phyloP scores from a whole-genome alignment of 345 rosid genomes.

The Hibiscus trionum region DNA sequence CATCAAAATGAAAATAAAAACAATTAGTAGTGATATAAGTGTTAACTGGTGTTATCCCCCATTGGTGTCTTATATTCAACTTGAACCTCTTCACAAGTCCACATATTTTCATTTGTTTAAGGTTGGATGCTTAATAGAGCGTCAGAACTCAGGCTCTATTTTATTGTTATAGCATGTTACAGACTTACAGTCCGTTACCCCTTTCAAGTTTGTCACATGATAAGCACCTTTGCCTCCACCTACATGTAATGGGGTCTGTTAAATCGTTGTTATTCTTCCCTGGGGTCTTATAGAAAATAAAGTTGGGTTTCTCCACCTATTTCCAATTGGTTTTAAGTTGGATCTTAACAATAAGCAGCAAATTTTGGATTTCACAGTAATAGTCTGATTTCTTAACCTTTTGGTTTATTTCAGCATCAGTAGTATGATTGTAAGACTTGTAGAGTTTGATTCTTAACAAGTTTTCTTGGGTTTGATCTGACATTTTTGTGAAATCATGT shows the following conservation, averaged over 20 bases:
- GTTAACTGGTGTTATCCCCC: not conserved
- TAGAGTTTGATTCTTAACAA: not conserved
- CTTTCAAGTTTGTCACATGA: not conserved
- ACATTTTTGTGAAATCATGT: not conserved
- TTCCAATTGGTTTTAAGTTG: not conserved
- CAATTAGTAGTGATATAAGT: not conserved
- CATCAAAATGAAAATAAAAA: not conserved
- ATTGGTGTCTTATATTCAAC: not conserved
- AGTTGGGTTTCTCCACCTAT: not conserved
- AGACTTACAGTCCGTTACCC: not conserved
- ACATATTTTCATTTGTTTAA: not conserved
- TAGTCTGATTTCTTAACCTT: not conserved
- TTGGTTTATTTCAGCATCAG: not conserved
- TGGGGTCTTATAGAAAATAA: not conserved
- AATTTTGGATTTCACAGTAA: not conserved
- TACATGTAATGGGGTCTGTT: not conserved
- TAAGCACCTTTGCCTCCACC: not conserved
- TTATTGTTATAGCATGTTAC: not conserved
- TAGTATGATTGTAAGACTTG: not conserved
- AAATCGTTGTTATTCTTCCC: not conserved
- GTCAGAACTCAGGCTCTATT: not conserved
- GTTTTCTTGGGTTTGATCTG: not conserved
- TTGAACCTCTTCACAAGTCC: not conserved
- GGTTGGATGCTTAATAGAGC: not conserved
- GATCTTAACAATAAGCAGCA: not conserved